phyloP scores from a whole-genome alignment of 2,329 filamentous ascomycete species.

The Nemania diffusa region DNA sequence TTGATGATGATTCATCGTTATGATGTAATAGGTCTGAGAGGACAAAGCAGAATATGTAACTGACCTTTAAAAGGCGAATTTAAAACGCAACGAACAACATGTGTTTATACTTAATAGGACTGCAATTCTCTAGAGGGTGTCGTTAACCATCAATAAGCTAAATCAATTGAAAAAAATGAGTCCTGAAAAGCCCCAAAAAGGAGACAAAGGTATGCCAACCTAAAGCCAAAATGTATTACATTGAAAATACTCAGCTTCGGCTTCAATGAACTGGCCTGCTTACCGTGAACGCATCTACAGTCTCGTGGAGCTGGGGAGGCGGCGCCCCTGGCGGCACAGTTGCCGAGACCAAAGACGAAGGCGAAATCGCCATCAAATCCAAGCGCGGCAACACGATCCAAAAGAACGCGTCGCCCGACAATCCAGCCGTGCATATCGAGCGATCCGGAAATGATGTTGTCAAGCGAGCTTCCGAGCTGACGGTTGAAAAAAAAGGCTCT shows the following conservation, averaged over 20 bases:
- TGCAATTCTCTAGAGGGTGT: no score
- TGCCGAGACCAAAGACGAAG: conserved; percentile 69
- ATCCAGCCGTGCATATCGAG: conserved; percentile 69
- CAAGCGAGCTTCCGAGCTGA: conserved; percentile 69
- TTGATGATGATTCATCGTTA: conserved; percentile 44
- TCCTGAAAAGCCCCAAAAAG: conserved; percentile 36
- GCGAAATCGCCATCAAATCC: conserved; percentile 69
- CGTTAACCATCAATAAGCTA: no score
- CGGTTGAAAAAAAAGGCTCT: conserved; percentile 60
- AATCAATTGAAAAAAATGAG: conserved; percentile 34
- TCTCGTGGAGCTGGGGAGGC: conserved; percentile 71
- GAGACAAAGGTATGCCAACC: conserved; percentile 44
- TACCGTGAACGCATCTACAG: conserved; percentile 43
- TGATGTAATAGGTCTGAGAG: conserved; percentile 31
- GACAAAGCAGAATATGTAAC: conserved; percentile 14
- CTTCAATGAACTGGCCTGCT: neutral
- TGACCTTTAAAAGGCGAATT: neutral
- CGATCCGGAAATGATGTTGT: conserved; percentile 72
- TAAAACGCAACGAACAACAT: neutral
- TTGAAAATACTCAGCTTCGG: neutral
- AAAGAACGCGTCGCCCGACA: conserved; percentile 68
- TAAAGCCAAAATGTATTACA: neutral
- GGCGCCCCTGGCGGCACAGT: conserved; percentile 67
- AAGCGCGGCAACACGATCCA: conserved; percentile 72
- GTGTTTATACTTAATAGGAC: neutral